Percentiles rank a stretch among this genome's conserved stretches.
phyloP scores from a whole-genome alignment of 2,329 filamentous ascomycete species.

The Waltergamsia citrina region DNA sequence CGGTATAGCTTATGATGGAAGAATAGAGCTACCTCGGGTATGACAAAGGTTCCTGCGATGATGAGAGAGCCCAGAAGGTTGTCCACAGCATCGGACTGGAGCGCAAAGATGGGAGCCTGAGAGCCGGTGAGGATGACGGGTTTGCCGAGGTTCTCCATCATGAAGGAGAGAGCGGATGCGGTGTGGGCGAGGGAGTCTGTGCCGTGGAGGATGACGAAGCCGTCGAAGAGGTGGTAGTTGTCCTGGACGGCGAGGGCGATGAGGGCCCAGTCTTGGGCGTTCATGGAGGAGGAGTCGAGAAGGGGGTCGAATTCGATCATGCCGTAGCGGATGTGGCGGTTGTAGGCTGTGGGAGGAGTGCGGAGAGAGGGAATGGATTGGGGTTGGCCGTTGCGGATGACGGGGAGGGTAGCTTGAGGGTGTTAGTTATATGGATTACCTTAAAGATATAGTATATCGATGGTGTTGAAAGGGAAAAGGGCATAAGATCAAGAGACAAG shows the following conservation, averaged over 20 bases:
- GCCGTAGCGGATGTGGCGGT: conserved; percentile 72
- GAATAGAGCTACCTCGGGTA: conserved; percentile 88
- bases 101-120: conserved; percentile 78
- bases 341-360: conserved; percentile 72
- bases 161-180: conserved; percentile 83
- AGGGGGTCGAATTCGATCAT: conserved; percentile 78
- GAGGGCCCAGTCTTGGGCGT: conserved; percentile 75
- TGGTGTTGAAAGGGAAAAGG: not conserved
- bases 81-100: conserved; percentile 86
- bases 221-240: conserved; percentile 85
- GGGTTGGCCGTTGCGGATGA: conserved; percentile 37
- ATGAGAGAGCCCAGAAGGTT: conserved; percentile 84
- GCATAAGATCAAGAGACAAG: no score
- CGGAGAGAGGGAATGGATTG: conserved; percentile 57
- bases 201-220: conserved; percentile 84
- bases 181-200: conserved; percentile 88
- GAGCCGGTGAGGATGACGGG: conserved; percentile 80
- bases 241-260: conserved; percentile 71
- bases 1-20: conserved; percentile 88
- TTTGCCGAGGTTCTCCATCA: conserved; percentile 85
- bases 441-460: not conserved
- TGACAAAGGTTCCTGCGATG: conserved; percentile 84
- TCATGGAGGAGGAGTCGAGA: conserved; percentile 85
- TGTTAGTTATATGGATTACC: conserved; percentile 2
- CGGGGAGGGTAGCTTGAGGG: conserved; percentile 36